phyloP scores from a whole-genome alignment of 768 basidiomycete genomes.

The Boletus barrowsii region DNA sequence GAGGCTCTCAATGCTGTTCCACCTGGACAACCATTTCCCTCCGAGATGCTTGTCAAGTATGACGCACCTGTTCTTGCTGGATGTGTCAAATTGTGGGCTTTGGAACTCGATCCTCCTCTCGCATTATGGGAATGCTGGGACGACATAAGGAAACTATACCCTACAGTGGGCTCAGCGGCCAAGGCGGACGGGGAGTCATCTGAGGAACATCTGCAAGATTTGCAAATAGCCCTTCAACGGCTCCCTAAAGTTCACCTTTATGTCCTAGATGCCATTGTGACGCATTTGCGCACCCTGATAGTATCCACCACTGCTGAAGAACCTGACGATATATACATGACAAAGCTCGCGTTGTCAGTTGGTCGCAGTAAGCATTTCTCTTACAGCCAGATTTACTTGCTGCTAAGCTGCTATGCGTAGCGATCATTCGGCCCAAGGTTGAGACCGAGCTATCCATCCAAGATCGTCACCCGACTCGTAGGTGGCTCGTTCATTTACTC shows the following conservation, averaged over 20 bases:
- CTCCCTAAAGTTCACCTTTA: constrained; percentile 77
- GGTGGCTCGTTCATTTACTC: constrained; percentile 21
- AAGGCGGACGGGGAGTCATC: constrained; percentile 52
- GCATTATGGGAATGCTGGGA: constrained; percentile 90
- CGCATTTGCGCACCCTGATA: constrained; percentile 73
- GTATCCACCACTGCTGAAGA: constrained; percentile 69
- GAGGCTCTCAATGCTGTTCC: constrained; percentile 79
- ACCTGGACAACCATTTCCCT: constrained; percentile 41
- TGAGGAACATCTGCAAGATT: constrained; percentile 57
- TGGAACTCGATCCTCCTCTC: constrained; percentile 90
- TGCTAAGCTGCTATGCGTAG: constrained; percentile 35
- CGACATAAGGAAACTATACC: constrained; percentile 85
- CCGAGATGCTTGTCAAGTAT: constrained; percentile 64
- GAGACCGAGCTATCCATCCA: constrained; percentile 88
- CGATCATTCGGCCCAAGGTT: constrained; percentile 74
- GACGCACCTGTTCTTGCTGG: constrained; percentile 87
- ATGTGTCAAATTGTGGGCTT: constrained; percentile 80
- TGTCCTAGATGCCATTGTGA: constrained; percentile 74
- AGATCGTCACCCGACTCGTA: constrained; percentile 82
- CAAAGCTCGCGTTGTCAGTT: constrained; percentile 84
- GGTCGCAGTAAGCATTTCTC: constrained; percentile 65
- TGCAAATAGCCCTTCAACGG: constrained; percentile 61
- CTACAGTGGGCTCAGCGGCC: constrained; percentile 57
- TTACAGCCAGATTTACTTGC: not conserved
- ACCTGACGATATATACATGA: constrained; percentile 71